These are phyloP conservation scores for Gnomoniopsis smithogilvyi DNA, from an alignment of 2,329 filamentous ascomycete genomes.

Conservation along the genomic window DNA sequence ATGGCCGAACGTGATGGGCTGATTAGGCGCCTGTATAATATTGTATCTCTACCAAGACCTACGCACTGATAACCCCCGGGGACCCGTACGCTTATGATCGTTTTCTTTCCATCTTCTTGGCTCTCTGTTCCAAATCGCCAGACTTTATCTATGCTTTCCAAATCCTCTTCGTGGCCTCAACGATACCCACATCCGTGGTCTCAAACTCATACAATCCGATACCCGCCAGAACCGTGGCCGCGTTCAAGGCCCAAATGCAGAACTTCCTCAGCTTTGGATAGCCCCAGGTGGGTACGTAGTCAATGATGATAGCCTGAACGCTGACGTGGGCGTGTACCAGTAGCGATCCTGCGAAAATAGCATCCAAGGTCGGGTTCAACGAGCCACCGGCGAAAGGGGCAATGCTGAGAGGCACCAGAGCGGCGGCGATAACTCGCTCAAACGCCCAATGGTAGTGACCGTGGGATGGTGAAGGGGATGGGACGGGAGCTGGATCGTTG, in stretches of 20 bases:
- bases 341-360: constrained; percentile 75
- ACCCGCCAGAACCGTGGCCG: constrained; percentile 74
- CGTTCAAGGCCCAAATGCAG: constrained; percentile 77
- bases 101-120: neutral
- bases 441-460: constrained; percentile 99
- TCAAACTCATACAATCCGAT: constrained; percentile 97
- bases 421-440: constrained; percentile 79
- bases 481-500: constrained; percentile 81
- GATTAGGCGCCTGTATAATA: neutral
- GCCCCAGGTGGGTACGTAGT: constrained; percentile 78
- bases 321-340: constrained; percentile 95
- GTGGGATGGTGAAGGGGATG: constrained; percentile 69
- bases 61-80: neutral
- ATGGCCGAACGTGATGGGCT: neutral
- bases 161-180: constrained; percentile 81
- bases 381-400: constrained; percentile 90
- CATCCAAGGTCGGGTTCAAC: constrained; percentile 85
- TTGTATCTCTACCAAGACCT: neutral
- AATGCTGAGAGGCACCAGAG: constrained; percentile 80
- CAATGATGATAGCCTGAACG: constrained; percentile 85
- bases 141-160: constrained; percentile 68
- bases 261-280: constrained; percentile 64
- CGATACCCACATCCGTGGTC: constrained; percentile 95
- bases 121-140: neutral
- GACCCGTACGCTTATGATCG: neutral